A percentile compares a stretch with the other conserved stretches of the same genome.
phyloP scores from a whole-genome alignment of 1,284 basidiomycete genomes.

The Apiotrichum gamsii region DNA sequence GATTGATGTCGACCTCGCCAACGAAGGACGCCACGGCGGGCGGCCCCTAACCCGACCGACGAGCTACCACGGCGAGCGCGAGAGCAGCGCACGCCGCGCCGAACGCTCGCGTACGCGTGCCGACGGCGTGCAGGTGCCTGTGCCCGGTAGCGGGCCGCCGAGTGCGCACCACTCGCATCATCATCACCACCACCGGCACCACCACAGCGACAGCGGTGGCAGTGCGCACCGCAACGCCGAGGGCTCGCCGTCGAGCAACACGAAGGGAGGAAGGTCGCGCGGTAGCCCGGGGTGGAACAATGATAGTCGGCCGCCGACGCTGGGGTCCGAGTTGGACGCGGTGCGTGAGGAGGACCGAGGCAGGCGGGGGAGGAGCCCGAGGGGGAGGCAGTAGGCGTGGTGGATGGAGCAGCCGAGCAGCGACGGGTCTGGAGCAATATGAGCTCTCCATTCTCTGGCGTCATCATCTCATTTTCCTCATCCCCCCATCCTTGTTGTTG shows the following conservation, averaged over 20 bases:
- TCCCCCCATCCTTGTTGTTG: too few species aligned
- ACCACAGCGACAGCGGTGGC: background rate
- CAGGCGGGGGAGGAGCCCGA: background rate
- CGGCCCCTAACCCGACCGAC: background rate
- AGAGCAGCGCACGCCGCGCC: background rate
- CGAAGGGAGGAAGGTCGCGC: background rate
- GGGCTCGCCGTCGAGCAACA: background rate
- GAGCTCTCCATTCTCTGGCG: too few species aligned
- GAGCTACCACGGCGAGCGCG: background rate
- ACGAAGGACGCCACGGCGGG: too few species aligned
- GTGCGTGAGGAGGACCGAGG: constrained; percentile 13
- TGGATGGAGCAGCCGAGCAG: too few species aligned
- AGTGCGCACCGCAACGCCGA: background rate
- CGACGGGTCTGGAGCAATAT: too few species aligned
- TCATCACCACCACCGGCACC: background rate
- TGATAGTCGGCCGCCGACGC: constrained; percentile 4
- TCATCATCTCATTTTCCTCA: too few species aligned
- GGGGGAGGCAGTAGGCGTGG: too few species aligned
- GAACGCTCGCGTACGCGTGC: background rate
- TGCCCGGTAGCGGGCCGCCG: background rate
- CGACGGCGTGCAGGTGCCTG: constrained; percentile 1
- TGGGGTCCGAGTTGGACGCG: constrained; percentile 13
- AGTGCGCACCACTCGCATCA: background rate
- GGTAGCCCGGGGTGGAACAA: background rate
- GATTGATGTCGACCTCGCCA: too few species aligned